phyloP scores from a whole-genome alignment of 2,329 filamentous ascomycete genomes.

The Calonectria pseudoturangicola region DNA sequence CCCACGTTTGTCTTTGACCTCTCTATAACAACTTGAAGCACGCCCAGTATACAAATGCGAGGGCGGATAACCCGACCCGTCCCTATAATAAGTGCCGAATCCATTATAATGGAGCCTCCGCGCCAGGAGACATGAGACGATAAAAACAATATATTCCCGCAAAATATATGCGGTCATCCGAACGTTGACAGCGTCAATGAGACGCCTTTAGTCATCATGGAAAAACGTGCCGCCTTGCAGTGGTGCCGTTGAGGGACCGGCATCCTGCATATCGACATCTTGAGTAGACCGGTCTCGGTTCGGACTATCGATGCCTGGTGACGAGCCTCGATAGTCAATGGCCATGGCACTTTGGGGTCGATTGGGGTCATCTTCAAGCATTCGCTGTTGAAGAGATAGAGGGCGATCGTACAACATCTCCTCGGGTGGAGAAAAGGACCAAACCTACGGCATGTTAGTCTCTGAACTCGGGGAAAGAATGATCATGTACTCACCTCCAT shows the following conservation, averaged over 20 bases:
- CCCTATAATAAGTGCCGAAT: conserved; percentile 49
- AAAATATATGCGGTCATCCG: conserved; percentile 34
- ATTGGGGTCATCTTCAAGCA: conserved; percentile 66
- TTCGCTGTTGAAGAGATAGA: conserved; percentile 68
- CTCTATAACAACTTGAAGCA: conserved; percentile 58
- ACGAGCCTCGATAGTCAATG: conserved; percentile 64
- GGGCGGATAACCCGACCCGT: conserved; percentile 52
- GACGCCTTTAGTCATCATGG: conserved; percentile 64
- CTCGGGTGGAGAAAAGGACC: conserved; percentile 93
- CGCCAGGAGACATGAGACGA: conserved; percentile 33
- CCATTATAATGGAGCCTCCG: conserved; percentile 42
- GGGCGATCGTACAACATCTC: conserved; percentile 75
- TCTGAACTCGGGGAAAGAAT: neutral
- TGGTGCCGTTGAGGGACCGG: conserved; percentile 73
- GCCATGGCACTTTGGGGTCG: conserved; percentile 72
- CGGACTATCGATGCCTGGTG: conserved; percentile 55
- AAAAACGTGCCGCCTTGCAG: conserved; percentile 71
- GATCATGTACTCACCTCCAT: conserved; percentile 89
- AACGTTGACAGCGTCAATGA: conserved; percentile 13
- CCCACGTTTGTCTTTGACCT: conserved; percentile 54
- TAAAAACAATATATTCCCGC: conserved; percentile 43
- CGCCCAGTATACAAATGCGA: conserved; percentile 56
- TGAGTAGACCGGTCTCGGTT: conserved; percentile 61
- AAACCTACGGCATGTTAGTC: conserved; percentile 78
- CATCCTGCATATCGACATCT: conserved; percentile 75